phyloP scores from a whole-genome alignment of 2,329 filamentous ascomycete genomes.

The Colletotrichum endophyticum region DNA sequence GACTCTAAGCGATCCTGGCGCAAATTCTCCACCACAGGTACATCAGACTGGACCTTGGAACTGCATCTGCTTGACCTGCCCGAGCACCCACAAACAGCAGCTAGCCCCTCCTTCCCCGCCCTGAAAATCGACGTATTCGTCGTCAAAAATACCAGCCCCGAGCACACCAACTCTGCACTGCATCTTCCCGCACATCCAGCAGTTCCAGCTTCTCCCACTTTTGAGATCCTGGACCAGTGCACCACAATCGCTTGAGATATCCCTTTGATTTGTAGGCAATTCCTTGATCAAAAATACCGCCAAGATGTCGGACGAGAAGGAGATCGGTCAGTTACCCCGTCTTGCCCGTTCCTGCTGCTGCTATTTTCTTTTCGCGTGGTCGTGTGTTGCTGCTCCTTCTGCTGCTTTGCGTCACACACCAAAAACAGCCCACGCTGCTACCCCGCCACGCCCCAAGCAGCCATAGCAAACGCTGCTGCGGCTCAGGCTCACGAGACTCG shows the following conservation, averaged over 20 bases:
- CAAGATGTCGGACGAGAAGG: conserved; percentile 52
- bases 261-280: conserved; percentile 1
- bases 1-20: conserved; percentile 3
- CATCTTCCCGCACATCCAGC: conserved; percentile 12
- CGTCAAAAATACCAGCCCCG: conserved; percentile 21
- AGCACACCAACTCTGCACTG: conserved; percentile 19
- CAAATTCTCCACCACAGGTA: conserved; percentile 1
- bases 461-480: neutral
- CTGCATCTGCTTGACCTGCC: conserved; percentile 7
- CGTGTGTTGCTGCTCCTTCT: conserved; percentile 26
- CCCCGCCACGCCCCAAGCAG: neutral
- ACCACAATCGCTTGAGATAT: conserved; percentile 17
- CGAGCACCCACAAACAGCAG: conserved; percentile 21
- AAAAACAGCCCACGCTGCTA: conserved; percentile 24
- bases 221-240: conserved; percentile 18
- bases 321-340: conserved; percentile 41
- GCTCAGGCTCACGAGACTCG: neutral
- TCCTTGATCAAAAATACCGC: conserved; percentile 22
- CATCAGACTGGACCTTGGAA: conserved; percentile 10
- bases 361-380: neutral
- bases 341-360: neutral
- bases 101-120: conserved; percentile 23
- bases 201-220: conserved; percentile 3
- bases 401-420: conserved; percentile 25
- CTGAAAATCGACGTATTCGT: conserved; percentile 23